Conservation (phyloP, 306 rosid genomes). For the Vigna reflexopilosa region DNA sequence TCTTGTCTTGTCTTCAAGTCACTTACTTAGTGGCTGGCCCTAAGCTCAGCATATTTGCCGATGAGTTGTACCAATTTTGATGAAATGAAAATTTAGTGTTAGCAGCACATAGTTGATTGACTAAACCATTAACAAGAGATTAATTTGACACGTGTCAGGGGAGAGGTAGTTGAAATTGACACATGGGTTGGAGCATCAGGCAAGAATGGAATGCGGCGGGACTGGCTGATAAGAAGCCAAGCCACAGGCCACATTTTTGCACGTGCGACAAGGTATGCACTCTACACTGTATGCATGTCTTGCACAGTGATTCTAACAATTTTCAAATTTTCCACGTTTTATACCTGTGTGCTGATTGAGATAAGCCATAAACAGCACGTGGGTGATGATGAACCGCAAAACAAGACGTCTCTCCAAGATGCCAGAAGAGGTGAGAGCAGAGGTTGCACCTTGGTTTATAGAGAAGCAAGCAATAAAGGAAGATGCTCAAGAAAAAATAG, state of each 20-base stretch:
- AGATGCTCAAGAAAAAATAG: slow-evolving; percentile 68
- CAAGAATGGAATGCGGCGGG: slow-evolving; percentile 93
- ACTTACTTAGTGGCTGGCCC: slow-evolving; percentile 3
- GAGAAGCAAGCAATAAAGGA: slow-evolving; percentile 80
- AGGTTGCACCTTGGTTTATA: slow-evolving; percentile 87
- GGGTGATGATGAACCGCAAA: slow-evolving; percentile 96
- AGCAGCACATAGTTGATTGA: neutral
- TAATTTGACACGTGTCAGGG: slow-evolving; percentile 64
- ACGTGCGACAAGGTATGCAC: slow-evolving; percentile 76
- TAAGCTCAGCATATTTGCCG: neutral
- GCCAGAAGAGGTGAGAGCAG: slow-evolving; percentile 89
- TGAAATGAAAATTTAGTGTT: neutral
- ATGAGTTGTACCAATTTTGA: neutral
- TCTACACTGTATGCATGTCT: neutral
- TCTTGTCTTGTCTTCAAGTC: slow-evolving; percentile 34
- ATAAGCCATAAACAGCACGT: slow-evolving; percentile 67
- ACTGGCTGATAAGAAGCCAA: slow-evolving; percentile 88
- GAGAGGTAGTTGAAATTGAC: slow-evolving; percentile 88
- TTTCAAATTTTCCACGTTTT: neutral
- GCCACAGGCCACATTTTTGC: slow-evolving; percentile 76
- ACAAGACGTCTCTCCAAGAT: slow-evolving; percentile 93
- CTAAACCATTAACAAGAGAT: slow-evolving; percentile 27
- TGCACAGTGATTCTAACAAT: slow-evolving; percentile 1
- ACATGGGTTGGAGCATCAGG: slow-evolving; percentile 98
- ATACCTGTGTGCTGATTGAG: slow-evolving; percentile 36